A percentile compares a stretch with the other conserved stretches of the same genome.
Evolutionary conservation across 2,329 filamentous ascomycete genomes (phyloP).

Genomic region (Aspergillus oerlinghausenensis): DNA sequence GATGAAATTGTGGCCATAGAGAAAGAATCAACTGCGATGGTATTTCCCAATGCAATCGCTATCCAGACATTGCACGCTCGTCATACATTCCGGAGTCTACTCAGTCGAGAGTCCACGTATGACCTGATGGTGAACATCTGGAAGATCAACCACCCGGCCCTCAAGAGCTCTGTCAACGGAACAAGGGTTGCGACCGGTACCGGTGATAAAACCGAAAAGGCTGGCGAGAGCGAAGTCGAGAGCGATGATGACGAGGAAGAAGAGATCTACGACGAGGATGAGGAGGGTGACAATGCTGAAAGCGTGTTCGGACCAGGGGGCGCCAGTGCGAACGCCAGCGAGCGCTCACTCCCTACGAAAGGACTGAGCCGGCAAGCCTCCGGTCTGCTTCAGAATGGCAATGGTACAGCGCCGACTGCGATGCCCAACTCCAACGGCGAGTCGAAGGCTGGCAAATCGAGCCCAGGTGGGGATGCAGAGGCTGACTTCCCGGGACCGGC

Average conservation of each 20-base stretch:
- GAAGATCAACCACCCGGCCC: constrained; percentile 90
- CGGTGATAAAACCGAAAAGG: constrained; percentile 87
- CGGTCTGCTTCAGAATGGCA: constrained; percentile 36
- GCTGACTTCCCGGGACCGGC: constrained; percentile 78
- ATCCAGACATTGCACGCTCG: constrained; percentile 94
- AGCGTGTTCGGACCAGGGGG: constrained; percentile 55
- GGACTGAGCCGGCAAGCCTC: constrained; percentile 69
- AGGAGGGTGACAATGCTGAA: constrained; percentile 53
- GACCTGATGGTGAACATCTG: constrained; percentile 97
- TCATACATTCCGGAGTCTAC: constrained; percentile 92
- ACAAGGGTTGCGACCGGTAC: constrained; percentile 74
- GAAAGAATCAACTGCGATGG: constrained; percentile 88
- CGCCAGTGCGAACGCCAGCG: constrained; percentile 52
- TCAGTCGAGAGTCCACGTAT: constrained; percentile 91
- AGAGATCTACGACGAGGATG: constrained; percentile 51
- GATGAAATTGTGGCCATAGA: constrained; percentile 96
- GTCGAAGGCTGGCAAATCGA: constrained; percentile 47
- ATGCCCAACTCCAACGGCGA: constrained; percentile 31
- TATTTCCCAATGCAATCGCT: constrained; percentile 97
- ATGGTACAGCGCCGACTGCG: constrained; percentile 32
- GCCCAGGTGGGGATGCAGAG: constrained; percentile 28
- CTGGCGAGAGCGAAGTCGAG: constrained; percentile 64
- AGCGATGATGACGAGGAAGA: constrained; percentile 74
- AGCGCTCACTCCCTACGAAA: constrained; percentile 45
- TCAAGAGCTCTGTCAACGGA: constrained; percentile 88